Percentiles rank a stretch among this genome's conserved stretches.
Conservation (phyloP, 108 stramenopile genomes). For the Pseudonitzschia multistriata region DNA sequence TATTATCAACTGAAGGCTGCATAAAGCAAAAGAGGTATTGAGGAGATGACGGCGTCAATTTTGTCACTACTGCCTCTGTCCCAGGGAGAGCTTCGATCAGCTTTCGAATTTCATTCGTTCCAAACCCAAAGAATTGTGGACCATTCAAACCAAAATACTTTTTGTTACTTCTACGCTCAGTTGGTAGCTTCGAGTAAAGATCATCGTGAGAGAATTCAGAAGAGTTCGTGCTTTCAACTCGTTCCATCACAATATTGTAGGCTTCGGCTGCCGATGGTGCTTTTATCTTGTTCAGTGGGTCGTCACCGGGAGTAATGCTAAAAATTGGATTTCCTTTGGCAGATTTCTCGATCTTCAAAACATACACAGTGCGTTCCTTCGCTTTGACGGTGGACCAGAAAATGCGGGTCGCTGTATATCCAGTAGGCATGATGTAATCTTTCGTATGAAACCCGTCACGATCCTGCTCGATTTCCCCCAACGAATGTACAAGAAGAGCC, state of each 20-base stretch:
- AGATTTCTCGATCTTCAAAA: constrained; percentile 44
- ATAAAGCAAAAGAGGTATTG: constrained; percentile 55
- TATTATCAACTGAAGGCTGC: constrained; percentile 44
- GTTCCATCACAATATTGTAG: constrained; percentile 40
- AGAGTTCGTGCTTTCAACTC: constrained; percentile 39
- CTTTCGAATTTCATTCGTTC: constrained; percentile 47
- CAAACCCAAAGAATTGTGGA: constrained; percentile 78
- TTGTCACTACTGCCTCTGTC: constrained; percentile 53
- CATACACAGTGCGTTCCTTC: constrained; percentile 55
- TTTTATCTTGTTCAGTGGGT: constrained; percentile 33
- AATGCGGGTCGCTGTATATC: constrained; percentile 61
- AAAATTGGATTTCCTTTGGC: constrained; percentile 38
- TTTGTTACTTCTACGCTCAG: constrained; percentile 35
- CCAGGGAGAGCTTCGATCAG: constrained; percentile 43
- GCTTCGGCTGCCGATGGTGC: constrained; percentile 25
- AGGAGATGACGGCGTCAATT: constrained; percentile 36
- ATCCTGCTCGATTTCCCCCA: constrained; percentile 55
- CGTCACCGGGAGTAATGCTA: constrained; percentile 51
- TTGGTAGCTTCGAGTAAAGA: constrained; percentile 50
- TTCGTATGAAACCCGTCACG: constrained; percentile 58
- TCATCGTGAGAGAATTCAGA: constrained; percentile 56
- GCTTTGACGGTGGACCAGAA: constrained; percentile 61
- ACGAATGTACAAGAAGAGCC: constrained; percentile 48
- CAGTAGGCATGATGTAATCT: constrained; percentile 55
- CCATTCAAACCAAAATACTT: constrained; percentile 59